These are phyloP conservation scores for Crucibulum laeve DNA, from an alignment of 768 basidiomycete genomes.

Conservation along the genomic window DNA sequence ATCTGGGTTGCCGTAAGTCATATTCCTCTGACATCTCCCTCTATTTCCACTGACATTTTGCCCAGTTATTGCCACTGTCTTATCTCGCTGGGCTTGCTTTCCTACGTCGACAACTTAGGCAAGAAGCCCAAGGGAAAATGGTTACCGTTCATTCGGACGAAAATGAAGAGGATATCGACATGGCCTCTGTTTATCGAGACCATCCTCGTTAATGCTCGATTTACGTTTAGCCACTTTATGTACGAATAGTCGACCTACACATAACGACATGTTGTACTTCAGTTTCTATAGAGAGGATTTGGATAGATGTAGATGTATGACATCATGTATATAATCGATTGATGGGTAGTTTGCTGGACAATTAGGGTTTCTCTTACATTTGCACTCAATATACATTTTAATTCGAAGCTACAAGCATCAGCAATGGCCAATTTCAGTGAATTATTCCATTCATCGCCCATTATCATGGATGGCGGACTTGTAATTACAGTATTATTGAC, in stretches of 20 bases:
- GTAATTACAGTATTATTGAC: conserved; percentile 19
- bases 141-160: background rate
- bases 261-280: no score
- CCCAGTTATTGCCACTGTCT: conserved; percentile 37
- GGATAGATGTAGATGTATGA: no score
- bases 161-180: background rate
- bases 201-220: background rate
- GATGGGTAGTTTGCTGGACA: no score
- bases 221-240: background rate
- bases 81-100: conserved; percentile 39
- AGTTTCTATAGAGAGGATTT: no score
- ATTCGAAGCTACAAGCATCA: no score
- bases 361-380: no score
- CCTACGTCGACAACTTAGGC: conserved; percentile 41
- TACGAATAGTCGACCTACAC: no score
- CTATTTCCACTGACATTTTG: background rate
- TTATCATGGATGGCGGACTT: conserved; percentile 43
- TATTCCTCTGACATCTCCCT: background rate
- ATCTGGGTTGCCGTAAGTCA: conserved; percentile 44
- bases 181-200: background rate
- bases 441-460: background rate
- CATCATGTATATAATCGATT: no score
- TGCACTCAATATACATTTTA: no score
- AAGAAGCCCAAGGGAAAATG: conserved; percentile 32
- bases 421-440: background rate